These are phyloP conservation scores for Achlya hypogyna DNA, from an alignment of 352 stramenopile species.

Conservation along the genomic window DNA sequence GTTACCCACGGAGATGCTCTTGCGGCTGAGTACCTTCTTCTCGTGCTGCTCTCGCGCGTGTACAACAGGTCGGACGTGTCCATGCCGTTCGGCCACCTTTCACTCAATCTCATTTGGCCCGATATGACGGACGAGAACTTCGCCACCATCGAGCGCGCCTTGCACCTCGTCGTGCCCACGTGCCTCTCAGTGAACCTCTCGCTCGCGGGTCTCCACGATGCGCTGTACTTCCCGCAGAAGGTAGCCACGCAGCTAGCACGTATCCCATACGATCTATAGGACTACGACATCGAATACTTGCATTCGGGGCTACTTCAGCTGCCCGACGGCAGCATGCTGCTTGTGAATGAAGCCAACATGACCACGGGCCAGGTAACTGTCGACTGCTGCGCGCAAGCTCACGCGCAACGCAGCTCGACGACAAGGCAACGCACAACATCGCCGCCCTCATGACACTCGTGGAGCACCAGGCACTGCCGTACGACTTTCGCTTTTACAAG, in stretches of 20 bases:
- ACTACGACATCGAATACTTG: conserved; percentile 63
- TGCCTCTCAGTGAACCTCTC: conserved; percentile 42
- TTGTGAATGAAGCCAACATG: conserved; percentile 61
- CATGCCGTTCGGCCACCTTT: conserved; percentile 62
- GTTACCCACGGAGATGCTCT: conserved; percentile 36
- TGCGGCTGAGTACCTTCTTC: conserved; percentile 57
- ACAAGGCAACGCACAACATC: conserved; percentile 67
- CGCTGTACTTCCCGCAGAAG: conserved; percentile 51
- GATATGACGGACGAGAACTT: conserved; percentile 16
- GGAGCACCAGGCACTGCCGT: conserved; percentile 65
- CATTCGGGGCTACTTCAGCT: conserved; percentile 47
- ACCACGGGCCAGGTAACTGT: conserved; percentile 28
- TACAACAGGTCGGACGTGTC: conserved; percentile 51
- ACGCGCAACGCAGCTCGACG: conserved; percentile 33
- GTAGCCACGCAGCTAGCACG: neutral
- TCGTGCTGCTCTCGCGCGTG: conserved; percentile 62
- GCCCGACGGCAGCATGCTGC: conserved; percentile 46
- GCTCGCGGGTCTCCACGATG: conserved; percentile 47
- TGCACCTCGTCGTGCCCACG: conserved; percentile 49
- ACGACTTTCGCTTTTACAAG: conserved; percentile 79
- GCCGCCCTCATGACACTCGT: conserved; percentile 58
- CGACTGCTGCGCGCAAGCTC: neutral
- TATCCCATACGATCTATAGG: conserved; percentile 23
- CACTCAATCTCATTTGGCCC: conserved; percentile 46
- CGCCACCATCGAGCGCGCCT: conserved; percentile 22